Conservation (phyloP, 1,284 basidiomycete genomes). For the Stereum hirsutum region DNA sequence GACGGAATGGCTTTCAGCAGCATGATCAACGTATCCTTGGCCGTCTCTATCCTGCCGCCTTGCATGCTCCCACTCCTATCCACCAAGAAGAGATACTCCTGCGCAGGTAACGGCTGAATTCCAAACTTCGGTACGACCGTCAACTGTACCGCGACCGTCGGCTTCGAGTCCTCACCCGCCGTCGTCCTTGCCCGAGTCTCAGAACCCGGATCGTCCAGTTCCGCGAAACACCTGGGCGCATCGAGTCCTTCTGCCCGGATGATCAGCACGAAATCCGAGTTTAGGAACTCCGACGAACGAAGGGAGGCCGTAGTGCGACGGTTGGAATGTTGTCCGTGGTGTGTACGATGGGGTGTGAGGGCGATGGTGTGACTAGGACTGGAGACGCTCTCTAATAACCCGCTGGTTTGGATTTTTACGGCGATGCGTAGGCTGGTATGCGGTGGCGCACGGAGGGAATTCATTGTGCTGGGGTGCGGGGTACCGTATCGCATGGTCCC, state of each 20-base stretch:
- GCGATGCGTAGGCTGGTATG: constrained; percentile 29
- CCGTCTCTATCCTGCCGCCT: constrained; percentile 26
- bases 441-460: constrained; percentile 19
- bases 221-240: constrained; percentile 43
- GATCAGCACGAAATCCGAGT: constrained; percentile 35
- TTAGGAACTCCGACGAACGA: constrained; percentile 29
- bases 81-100: constrained; percentile 40
- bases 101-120: constrained; percentile 24
- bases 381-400: constrained; percentile 18
- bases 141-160: constrained; percentile 39
- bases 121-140: constrained; percentile 40
- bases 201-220: constrained; percentile 20
- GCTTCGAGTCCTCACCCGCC: too few relatives aligned
- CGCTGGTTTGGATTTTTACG: constrained; percentile 37
- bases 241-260: constrained; percentile 37
- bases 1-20: constrained; percentile 32
- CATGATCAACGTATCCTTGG: constrained; percentile 27
- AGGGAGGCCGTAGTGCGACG: constrained; percentile 30
- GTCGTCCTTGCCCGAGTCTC: too few relatives aligned
- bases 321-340: constrained; percentile 23
- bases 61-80: constrained; percentile 39
- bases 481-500: constrained; percentile 39
- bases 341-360: constrained; percentile 23
- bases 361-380: constrained; percentile 34
- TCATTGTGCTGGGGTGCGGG: constrained; percentile 24